A percentile compares a stretch with the other conserved stretches of the same genome.
phyloP scores from a whole-genome alignment of 78 protist genomes.

The Tieghemostelium lacteum region DNA sequence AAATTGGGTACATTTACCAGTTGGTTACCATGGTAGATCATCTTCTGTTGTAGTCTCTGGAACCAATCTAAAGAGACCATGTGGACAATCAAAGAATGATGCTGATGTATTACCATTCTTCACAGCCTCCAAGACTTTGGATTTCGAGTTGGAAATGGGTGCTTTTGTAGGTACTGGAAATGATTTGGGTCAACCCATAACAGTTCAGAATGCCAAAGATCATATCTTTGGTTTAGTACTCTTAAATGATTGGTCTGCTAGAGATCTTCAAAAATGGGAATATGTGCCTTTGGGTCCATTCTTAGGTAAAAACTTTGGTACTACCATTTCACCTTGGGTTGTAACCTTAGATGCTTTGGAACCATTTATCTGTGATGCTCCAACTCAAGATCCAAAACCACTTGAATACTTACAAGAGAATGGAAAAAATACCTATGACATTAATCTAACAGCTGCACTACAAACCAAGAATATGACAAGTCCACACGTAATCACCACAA shows the following conservation, averaged over 20 bases:
- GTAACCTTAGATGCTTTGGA: conserved; percentile 95
- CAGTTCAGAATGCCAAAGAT: conserved; percentile 84
- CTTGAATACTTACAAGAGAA: conserved; percentile 84
- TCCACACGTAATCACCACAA: conserved; percentile 21
- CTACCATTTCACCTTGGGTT: conserved; percentile 97
- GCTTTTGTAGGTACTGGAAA: conserved; percentile 90
- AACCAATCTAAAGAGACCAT: conserved; percentile 90
- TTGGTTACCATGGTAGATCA: conserved; percentile 97
- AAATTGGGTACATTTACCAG: conserved; percentile 93
- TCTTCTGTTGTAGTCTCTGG: conserved; percentile 92
- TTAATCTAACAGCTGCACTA: conserved; percentile 57
- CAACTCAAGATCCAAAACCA: conserved; percentile 84
- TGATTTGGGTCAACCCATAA: conserved; percentile 88
- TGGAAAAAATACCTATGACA: conserved; percentile 80
- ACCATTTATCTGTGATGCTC: conserved; percentile 87
- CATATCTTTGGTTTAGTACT: conserved; percentile 95
- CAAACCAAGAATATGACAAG: conserved; percentile 16
- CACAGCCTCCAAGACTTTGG: conserved; percentile 80
- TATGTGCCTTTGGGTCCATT: conserved; percentile 98
- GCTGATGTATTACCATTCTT: conserved; percentile 77
- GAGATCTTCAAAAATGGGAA: conserved; percentile 95
- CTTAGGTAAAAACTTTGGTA: conserved; percentile 93
- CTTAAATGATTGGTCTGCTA: conserved; percentile 97
- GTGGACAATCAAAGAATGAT: conserved; percentile 89
- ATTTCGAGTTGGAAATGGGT: conserved; percentile 96